Evolutionary conservation across 2,329 filamentous ascomycete species (phyloP).

Genomic region (Cladosporium sp.): DNA sequence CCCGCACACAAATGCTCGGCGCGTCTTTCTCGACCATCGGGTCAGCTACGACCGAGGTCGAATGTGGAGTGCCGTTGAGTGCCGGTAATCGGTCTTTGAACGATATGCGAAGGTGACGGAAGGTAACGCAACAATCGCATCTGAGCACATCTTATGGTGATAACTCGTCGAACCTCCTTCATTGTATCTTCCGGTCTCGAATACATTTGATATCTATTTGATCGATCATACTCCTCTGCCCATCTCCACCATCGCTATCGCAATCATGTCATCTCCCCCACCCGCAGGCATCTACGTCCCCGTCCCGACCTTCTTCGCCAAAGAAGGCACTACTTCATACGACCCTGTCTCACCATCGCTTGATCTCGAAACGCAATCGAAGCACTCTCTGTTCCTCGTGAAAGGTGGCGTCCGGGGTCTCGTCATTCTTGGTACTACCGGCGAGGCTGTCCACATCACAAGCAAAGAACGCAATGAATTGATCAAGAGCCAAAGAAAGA

Average conservation of each 20-base stretch:
- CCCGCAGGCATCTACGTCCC: conserved; percentile 58
- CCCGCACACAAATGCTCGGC: background rate
- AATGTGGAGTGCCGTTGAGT: conserved; percentile 9
- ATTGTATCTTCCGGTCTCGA: background rate
- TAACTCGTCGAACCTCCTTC: background rate
- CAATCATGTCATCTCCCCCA: conserved; percentile 42
- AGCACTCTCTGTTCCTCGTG: conserved; percentile 62
- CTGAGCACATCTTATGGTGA: background rate
- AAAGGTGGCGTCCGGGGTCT: conserved; percentile 61
- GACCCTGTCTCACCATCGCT: conserved; percentile 52
- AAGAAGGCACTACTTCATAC: conserved; percentile 44
- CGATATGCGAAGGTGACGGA: background rate
- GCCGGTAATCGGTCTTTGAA: conserved; percentile 15
- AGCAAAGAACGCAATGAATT: conserved; percentile 58
- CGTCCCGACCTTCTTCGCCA: conserved; percentile 65
- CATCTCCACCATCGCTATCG: background rate
- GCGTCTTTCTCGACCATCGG: conserved; percentile 6
- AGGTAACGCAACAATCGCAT: background rate
- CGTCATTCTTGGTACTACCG: conserved; percentile 64
- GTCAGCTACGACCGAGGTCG: conserved; percentile 4
- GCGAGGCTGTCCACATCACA: conserved; percentile 63
- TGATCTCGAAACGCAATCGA: conserved; percentile 59
- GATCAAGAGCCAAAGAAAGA: conserved; percentile 57
- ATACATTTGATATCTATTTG: background rate
- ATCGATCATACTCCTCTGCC: background rate